Base-by-base conservation (phyloP, 306 rosid species). In the Carpinus fangiana region DNA sequence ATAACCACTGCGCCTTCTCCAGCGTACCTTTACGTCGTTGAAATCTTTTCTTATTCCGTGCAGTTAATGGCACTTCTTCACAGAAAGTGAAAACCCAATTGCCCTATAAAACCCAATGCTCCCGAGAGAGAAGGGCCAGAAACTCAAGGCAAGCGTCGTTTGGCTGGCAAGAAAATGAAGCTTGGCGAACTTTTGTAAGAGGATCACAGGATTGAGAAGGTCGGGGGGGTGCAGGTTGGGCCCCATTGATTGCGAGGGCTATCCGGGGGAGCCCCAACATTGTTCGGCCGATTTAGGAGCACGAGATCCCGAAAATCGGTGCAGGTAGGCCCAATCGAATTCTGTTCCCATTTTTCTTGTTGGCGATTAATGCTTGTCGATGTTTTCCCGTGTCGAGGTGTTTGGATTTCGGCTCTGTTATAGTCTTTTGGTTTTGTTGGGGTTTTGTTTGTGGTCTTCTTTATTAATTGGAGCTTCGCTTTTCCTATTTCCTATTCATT, bases 231-330 rank as follows among this genome's bases (percentile, higher is more conserved):
- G 81, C 78, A 76, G 36, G 79, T 79, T 85, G 87, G 84, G 38
- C 87, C 86, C 78, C 77, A 80, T 80, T 80, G 82, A 82, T 79
- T 77, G 83, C 70, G 85, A 73, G 83, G 78, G 72, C 66, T 88
- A 84, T 82, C 86, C 78, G 85, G 73, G 72, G 10, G 74, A 83
- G 67, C 81, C 74, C 86, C 86, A 74, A 71, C 92, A 76, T 55
- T 66, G 53, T 82, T 80, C 50, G 45, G 60, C 28, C 67, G 84
- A 81, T 87, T 94, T 88, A 87, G 79, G 95, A 89, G 72, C 97
- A 82, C 97, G 88, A 90, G 89, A 86, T 90, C 88, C 82, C 84
- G 77, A 3, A 54, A 73, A 81, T 78, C 87, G 75, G 87, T 84
- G 79, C 86, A 72, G 83, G 90, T 89, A 77, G 85, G 81, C 67